These are phyloP conservation scores for Tetrahymena thermophila DNA, from an alignment of 73 alveolate genomes.

Conservation along the genomic window DNA sequence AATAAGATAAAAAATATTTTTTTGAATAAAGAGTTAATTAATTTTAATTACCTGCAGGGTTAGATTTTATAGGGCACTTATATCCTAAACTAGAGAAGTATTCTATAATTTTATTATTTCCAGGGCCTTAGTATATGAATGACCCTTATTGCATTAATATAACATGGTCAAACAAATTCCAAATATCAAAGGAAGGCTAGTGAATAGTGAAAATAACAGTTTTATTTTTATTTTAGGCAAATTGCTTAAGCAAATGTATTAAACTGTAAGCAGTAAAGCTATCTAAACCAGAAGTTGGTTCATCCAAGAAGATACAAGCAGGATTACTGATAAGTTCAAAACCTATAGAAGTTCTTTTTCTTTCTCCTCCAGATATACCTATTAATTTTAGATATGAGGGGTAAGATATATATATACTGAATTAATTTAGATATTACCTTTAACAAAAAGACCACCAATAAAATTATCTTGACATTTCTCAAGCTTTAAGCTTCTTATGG, in stretches of 20 bases:
- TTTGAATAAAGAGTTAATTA: too few relatives aligned
- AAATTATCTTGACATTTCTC: constrained; percentile 4
- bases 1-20: too few relatives aligned
- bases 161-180: constrained; percentile 35
- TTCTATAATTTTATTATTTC: not conserved
- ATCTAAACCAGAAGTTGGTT: constrained; percentile 49
- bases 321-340: constrained; percentile 48
- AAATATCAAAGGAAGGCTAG: constrained; percentile 43
- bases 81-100: constrained; percentile 39
- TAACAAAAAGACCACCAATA: not conserved
- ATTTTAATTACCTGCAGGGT: constrained; percentile 41
- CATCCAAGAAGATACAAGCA: constrained; percentile 43
- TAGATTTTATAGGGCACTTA: constrained; percentile 39
- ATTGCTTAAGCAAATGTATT: constrained; percentile 11
- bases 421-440: not conserved
- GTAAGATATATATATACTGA: too few relatives aligned
- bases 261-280: constrained; percentile 40
- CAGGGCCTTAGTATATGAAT: constrained; percentile 31
- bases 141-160: constrained; percentile 28
- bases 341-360: constrained; percentile 54
- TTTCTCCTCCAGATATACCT: constrained; percentile 60
- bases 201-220: constrained; percentile 47
- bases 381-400: not conserved
- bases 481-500: constrained; percentile 14
- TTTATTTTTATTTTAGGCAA: constrained; percentile 11